Base-by-base conservation (phyloP, 1,284 basidiomycete species). In the Trichosporon faecale region DNA sequence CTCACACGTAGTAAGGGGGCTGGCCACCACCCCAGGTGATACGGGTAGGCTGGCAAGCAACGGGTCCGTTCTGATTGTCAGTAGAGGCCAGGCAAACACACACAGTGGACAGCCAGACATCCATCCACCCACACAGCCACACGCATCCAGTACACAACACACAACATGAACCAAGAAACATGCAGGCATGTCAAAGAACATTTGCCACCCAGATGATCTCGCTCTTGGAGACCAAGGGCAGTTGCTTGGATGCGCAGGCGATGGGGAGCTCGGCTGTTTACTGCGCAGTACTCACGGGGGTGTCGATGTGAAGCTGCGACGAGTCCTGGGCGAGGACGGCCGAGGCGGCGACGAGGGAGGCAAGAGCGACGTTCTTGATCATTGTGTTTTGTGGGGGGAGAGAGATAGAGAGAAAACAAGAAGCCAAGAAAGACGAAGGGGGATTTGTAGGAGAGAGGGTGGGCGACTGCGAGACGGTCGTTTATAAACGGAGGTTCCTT, bases 1-100 rank as follows among this genome's bases (percentile, higher is more conserved):
- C 80, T 76, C 68, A 86, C 74, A 92, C 72, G 82, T 85, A 93
- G 85, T 88, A 93, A 0, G 91, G 91, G 0, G 85, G 65, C 0
- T 71, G 70, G 66, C 91, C 90, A 60, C 85, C 88, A 49, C 74
- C 64, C 89, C 90, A 93, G 6, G 80, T 82, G 71, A 92, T 71
- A 46, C 68, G 64, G 57, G 70, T 74, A 64, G 78, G 78, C 68
- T 61, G 57, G 57, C 57, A 61, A 18, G 57, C 57, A 61, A 61
- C 57, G 57, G 57, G 57, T 61, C 57, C 57, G 57, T 61, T 61
- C 57, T 61, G 27, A 23, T n/a, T 33, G 70, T 75, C 68, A 76
- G 73, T 55, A 18, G 6, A 66, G 52, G n/a, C 37, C 55, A 52
- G 8, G 33, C 29, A 55, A 27, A 44, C 8, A 64, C 35, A 57